A percentile compares a stretch with the other conserved stretches of the same genome.
These are phyloP conservation scores for Asterionellopsis glacialis DNA, from an alignment of 108 stramenopile genomes.

Conservation along the genomic window DNA sequence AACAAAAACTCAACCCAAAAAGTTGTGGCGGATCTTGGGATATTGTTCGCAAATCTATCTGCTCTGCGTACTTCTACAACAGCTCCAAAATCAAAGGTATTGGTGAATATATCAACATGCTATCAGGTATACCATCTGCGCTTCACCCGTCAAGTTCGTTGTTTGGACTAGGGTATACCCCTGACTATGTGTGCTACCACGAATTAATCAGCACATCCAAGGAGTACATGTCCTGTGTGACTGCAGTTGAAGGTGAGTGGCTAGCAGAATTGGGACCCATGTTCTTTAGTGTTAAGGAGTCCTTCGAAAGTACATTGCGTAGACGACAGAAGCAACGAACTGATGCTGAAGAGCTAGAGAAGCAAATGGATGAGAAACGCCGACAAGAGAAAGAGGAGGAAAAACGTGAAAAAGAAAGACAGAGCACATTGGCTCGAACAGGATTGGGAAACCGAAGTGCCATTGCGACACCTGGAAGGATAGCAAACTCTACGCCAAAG, in stretches of 20 bases:
- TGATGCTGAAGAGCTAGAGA: slow-evolving; percentile 58
- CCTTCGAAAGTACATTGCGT: slow-evolving; percentile 70
- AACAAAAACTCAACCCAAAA: slow-evolving; percentile 80
- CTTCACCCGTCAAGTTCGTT: slow-evolving; percentile 91
- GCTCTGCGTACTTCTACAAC: slow-evolving; percentile 99
- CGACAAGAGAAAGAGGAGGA: slow-evolving; percentile 32
- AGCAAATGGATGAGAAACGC: slow-evolving; percentile 53
- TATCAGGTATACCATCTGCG: slow-evolving; percentile 87
- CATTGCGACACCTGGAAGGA: slow-evolving; percentile 43
- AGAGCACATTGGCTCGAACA: slow-evolving; percentile 6
- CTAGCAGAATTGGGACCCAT: slow-evolving; percentile 98
- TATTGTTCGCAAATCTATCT: slow-evolving; percentile 94
- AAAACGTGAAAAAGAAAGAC: slow-evolving; percentile 31
- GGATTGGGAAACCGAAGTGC: slow-evolving; percentile 4
- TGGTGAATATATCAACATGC: slow-evolving; percentile 98
- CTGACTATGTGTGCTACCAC: slow-evolving; percentile 98
- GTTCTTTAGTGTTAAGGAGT: slow-evolving; percentile 95
- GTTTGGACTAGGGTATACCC: slow-evolving; percentile 96
- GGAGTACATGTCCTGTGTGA: slow-evolving; percentile 98
- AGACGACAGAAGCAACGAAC: slow-evolving; percentile 60
- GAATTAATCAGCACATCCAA: slow-evolving; percentile 97
- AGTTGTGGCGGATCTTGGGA: slow-evolving; percentile 94
- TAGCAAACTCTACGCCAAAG: slow-evolving; percentile 23
- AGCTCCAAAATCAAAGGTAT: slow-evolving; percentile 95
- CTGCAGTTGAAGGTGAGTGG: slow-evolving; percentile 99